A percentile compares a stretch with the other conserved stretches of the same genome.
These are phyloP conservation scores for Debaryomyces maramus DNA, from an alignment of 805 yeast genomes.

Conservation along the genomic window DNA sequence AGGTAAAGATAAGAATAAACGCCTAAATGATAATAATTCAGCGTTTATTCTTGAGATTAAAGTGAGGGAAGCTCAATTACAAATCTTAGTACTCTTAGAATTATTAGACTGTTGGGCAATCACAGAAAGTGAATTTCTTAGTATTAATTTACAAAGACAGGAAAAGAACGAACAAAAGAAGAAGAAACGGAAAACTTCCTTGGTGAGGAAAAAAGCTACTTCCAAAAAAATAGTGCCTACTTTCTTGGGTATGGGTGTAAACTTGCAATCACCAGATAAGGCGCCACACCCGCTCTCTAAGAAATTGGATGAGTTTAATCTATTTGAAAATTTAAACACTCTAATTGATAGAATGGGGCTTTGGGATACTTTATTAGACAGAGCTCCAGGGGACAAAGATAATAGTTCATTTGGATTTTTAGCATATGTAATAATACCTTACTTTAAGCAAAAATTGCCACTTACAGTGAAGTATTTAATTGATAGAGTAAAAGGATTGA, in stretches of 20 bases:
- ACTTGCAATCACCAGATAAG: constrained; percentile 5
- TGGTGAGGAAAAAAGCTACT: constrained; percentile 17
- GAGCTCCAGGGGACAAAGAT: constrained; percentile 30
- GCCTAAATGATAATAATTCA: constrained; percentile 17
- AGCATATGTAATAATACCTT: constrained; percentile 54
- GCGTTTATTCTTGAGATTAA: constrained; percentile 41
- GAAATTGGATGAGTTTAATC: constrained; percentile 18
- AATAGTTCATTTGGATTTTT: constrained; percentile 47
- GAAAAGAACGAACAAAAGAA: constrained; percentile 26
- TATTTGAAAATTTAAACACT: constrained; percentile 36
- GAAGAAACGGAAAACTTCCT: constrained; percentile 21
- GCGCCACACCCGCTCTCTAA: constrained; percentile 17
- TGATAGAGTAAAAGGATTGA: constrained; percentile 50
- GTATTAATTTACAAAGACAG: constrained; percentile 22
- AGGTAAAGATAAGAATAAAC: constrained; percentile 13
- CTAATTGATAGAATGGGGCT: constrained; percentile 54
- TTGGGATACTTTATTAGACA: constrained; percentile 49
- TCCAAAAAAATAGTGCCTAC: constrained; percentile 40
- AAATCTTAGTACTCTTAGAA: constrained; percentile 50
- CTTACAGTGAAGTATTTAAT: constrained; percentile 45
- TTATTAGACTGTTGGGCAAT: constrained; percentile 33
- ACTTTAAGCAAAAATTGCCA: constrained; percentile 51
- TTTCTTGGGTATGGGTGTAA: constrained; percentile 41
- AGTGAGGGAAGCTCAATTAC: constrained; percentile 57
- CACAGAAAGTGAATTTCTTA: constrained; percentile 37